phyloP scores from a whole-genome alignment of 768 basidiomycete species.

The Trametopsis cervina region DNA sequence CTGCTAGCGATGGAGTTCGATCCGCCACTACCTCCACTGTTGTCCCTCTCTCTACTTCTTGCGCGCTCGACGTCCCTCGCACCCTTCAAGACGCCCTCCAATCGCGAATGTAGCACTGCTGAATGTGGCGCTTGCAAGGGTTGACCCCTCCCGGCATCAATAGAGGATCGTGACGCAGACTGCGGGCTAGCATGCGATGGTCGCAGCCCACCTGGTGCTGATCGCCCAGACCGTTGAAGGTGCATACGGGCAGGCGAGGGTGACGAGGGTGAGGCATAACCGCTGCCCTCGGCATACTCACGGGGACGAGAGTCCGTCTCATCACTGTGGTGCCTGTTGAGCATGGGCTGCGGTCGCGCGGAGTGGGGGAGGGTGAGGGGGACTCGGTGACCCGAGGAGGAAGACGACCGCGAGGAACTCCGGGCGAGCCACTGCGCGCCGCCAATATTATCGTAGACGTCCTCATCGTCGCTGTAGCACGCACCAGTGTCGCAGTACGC shows the following conservation, averaged over 20 bases:
- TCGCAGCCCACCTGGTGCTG: slow-evolving; percentile 14
- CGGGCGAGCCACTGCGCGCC: slow-evolving; percentile 14
- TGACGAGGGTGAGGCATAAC: slow-evolving; percentile 17
- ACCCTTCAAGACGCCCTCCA: slow-evolving; percentile 44
- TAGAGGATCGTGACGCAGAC: slow-evolving; percentile 9
- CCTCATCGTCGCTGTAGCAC: slow-evolving; percentile 14
- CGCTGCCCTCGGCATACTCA: background rate
- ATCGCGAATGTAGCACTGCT: slow-evolving; percentile 43
- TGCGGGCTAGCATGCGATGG: slow-evolving; percentile 11
- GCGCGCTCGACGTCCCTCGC: slow-evolving; percentile 18
- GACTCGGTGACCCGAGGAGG: slow-evolving; percentile 8
- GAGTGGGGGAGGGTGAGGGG: background rate
- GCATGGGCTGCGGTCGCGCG: slow-evolving; percentile 2
- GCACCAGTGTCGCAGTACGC: slow-evolving; percentile 11
- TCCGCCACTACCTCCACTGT: slow-evolving; percentile 16
- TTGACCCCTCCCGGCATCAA: slow-evolving; percentile 20
- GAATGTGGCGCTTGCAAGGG: slow-evolving; percentile 33
- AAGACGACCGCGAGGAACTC: slow-evolving; percentile 13
- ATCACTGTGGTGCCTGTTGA: slow-evolving; percentile 7
- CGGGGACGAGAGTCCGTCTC: slow-evolving; percentile 1
- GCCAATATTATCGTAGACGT: slow-evolving; percentile 12
- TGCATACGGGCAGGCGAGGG: slow-evolving; percentile 19
- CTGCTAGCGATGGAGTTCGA: slow-evolving; percentile 24
- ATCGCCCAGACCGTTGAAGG: slow-evolving; percentile 19
- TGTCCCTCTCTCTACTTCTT: slow-evolving; percentile 15